Percentiles rank a stretch among this genome's conserved stretches.
phyloP scores from a whole-genome alignment of 2,329 filamentous ascomycete species.

The Elsinoe perseae region DNA sequence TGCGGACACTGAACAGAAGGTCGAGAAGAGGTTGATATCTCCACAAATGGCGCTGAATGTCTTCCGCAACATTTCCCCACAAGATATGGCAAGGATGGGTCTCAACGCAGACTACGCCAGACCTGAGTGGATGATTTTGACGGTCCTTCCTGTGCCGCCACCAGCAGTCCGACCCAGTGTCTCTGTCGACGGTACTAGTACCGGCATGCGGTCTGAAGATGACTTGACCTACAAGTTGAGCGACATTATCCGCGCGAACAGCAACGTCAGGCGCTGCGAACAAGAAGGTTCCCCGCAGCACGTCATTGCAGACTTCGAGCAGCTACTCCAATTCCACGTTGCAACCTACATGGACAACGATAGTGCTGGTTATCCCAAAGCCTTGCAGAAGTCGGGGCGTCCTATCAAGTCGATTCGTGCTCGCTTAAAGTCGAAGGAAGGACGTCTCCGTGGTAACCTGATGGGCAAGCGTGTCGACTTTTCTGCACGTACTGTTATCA shows the following conservation, averaged over 20 bases:
- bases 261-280: conserved; percentile 84
- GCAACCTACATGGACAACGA: conserved; percentile 99
- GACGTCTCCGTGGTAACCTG: conserved; percentile 92
- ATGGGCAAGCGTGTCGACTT: conserved; percentile 99
- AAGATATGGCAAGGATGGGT: conserved; percentile 78
- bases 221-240: conserved; percentile 99
- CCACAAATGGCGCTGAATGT: conserved; percentile 79
- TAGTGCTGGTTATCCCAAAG: conserved; percentile 89
- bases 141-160: conserved; percentile 87
- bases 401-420: conserved; percentile 95
- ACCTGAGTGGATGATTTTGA: conserved; percentile 97
- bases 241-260: conserved; percentile 96
- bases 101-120: conserved; percentile 91
- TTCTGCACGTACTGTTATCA: conserved; percentile 98
- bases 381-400: conserved; percentile 91
- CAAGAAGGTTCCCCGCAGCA: conserved; percentile 87
- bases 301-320: conserved; percentile 83
- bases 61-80: conserved; percentile 73
- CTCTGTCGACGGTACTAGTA: conserved; percentile 88
- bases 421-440: conserved; percentile 97
- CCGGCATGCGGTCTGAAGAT: conserved; percentile 90
- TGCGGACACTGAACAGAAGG: conserved; percentile 64
- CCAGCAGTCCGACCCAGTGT: conserved; percentile 95
- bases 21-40: conserved; percentile 74
- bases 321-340: conserved; percentile 90